phyloP scores from a whole-genome alignment of 2,329 filamentous ascomycete genomes.

The Colletotrichum paranaense region DNA sequence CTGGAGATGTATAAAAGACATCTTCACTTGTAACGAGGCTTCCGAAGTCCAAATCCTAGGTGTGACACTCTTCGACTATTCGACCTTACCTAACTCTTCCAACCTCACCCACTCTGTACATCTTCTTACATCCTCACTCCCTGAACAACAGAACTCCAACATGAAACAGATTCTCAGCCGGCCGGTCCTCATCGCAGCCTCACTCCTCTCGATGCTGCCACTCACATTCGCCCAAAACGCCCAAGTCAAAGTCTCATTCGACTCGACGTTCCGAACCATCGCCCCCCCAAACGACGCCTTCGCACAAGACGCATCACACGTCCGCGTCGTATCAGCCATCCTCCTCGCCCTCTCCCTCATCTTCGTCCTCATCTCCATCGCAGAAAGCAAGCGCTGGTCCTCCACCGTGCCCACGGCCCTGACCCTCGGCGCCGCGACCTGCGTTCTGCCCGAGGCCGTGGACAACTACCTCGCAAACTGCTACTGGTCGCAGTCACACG shows the following conservation, averaged over 20 bases:
- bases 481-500: conserved; percentile 12
- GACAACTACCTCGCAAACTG: conserved; percentile 9
- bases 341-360: not conserved
- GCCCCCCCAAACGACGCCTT: conserved; percentile 2
- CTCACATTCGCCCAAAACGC: not conserved
- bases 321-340: not conserved
- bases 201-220: not conserved
- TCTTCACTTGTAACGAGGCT: not conserved
- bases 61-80: not conserved
- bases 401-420: not conserved
- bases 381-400: conserved; percentile 4
- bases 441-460: not conserved
- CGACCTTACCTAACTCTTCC: too few relatives aligned
- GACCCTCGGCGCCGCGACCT: conserved; percentile 1
- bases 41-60: too few relatives aligned
- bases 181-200: not conserved
- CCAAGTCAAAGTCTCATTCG: not conserved
- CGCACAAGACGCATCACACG: not conserved
- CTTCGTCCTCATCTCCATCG: conserved; percentile 1
- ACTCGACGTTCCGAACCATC: not conserved
- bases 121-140: not conserved
- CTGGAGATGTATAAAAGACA: not conserved
- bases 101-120: not conserved
- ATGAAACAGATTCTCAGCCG: not conserved
- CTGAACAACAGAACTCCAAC: not conserved